Conservation (phyloP, 345 rosid species). For the Citrus sinensis region DVS_A1.0 CM039167.1:24800001-24800500, state of each 20-base stretch:
- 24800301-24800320: conserved; percentile 21
- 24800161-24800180: neutral
- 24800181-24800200: neutral
- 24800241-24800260: conserved; percentile 21
- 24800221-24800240: conserved; percentile 25
- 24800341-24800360: conserved; percentile 54
- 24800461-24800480: conserved; percentile 47
- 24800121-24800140: neutral
- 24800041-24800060: neutral
- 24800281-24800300: conserved; percentile 19
- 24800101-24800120: neutral
- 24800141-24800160: neutral
- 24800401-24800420: conserved; percentile 49
- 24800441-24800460: conserved; percentile 32
- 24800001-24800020: neutral
- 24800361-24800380: conserved; percentile 29
- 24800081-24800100: neutral
- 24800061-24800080: neutral
- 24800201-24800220: conserved; percentile 29
- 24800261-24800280: conserved; percentile 21
- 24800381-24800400: conserved; percentile 49
- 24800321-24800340: conserved; percentile 36
- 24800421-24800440: conserved; percentile 42
- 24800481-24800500: conserved; percentile 57
- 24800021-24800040: neutral